Percentiles rank a stretch among this genome's conserved stretches.
Evolutionary conservation across 2,329 filamentous ascomycete genomes (phyloP).

Genomic region (Aureobasidium sp.): DNA sequence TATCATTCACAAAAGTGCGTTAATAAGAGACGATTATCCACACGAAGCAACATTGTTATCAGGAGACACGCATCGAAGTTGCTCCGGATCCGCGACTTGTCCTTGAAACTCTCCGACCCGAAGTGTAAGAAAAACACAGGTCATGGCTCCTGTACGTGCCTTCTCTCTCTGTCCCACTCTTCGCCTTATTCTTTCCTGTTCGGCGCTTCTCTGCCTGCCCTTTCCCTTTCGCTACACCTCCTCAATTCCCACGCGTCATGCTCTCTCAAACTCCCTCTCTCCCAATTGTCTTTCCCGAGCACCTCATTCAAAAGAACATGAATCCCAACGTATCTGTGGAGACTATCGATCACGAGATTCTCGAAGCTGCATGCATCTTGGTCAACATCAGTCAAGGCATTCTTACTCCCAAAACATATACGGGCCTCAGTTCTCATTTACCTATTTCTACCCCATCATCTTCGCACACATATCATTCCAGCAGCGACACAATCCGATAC

Average conservation of each 20-base stretch:
- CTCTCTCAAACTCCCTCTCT: background rate
- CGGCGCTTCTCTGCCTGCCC: constrained; percentile 1
- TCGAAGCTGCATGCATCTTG: constrained; percentile 5
- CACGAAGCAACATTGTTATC: background rate
- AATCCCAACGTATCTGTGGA: background rate
- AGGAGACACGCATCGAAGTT: background rate
- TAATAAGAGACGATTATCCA: background rate
- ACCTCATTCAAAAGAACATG: background rate
- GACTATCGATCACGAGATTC: background rate
- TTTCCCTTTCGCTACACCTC: background rate
- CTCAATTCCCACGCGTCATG: background rate
- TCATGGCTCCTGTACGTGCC: constrained; percentile 13
- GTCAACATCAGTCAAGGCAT: background rate
- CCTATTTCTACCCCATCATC: background rate
- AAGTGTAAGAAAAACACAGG: background rate
- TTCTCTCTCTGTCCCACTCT: constrained; percentile 6
- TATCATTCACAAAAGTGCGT: background rate
- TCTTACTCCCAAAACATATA: background rate
- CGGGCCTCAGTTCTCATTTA: background rate
- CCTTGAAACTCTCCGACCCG: background rate
- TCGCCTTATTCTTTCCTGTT: background rate
- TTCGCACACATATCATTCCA: background rate
- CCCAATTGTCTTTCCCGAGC: background rate
- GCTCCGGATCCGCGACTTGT: background rate
- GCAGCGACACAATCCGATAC: background rate